Conservation (phyloP, 2,329 filamentous ascomycete species). For the Tolypocladium album region DNA sequence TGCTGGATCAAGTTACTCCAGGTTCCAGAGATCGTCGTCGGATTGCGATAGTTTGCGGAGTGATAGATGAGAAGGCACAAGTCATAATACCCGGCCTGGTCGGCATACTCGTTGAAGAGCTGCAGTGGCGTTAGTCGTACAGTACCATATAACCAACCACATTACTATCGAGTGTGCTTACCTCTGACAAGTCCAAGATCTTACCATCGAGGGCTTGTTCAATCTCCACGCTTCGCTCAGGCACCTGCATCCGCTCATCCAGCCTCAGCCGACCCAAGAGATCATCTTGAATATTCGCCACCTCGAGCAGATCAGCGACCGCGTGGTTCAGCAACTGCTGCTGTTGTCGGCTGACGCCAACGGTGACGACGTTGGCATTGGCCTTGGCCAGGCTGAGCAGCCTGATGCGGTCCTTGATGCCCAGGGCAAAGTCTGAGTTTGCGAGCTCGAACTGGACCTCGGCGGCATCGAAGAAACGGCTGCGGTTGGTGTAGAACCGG, state of each 20-base stretch:
- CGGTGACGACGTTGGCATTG: constrained; percentile 77
- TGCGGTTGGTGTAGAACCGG: constrained; percentile 79
- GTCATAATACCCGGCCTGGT: constrained; percentile 87
- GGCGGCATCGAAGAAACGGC: constrained; percentile 77
- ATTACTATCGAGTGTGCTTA: constrained; percentile 34
- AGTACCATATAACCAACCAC: background rate
- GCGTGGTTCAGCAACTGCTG: constrained; percentile 80
- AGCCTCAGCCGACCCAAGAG: constrained; percentile 65
- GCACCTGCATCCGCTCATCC: constrained; percentile 66
- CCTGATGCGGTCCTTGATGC: constrained; percentile 77
- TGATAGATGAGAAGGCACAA: constrained; percentile 89
- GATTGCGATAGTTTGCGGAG: constrained; percentile 80
- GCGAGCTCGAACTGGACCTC: constrained; percentile 77
- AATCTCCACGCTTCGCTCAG: constrained; percentile 53
- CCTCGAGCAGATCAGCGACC: constrained; percentile 76
- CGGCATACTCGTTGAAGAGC: constrained; percentile 90
- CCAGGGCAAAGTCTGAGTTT: constrained; percentile 67
- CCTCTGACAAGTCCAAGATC: constrained; percentile 64
- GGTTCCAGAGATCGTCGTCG: constrained; percentile 70
- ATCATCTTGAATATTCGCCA: constrained; percentile 93
- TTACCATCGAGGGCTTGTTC: constrained; percentile 62
- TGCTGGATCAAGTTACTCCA: constrained; percentile 76
- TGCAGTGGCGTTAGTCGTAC: constrained; percentile 23
- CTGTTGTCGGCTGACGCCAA: constrained; percentile 65
- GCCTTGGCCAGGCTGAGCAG: constrained; percentile 85